Evolutionary conservation across 768 basidiomycete species (phyloP), one percentile per base, ranked within the genome.

Genomic region (Steccherinum ochraceum): DNA sequence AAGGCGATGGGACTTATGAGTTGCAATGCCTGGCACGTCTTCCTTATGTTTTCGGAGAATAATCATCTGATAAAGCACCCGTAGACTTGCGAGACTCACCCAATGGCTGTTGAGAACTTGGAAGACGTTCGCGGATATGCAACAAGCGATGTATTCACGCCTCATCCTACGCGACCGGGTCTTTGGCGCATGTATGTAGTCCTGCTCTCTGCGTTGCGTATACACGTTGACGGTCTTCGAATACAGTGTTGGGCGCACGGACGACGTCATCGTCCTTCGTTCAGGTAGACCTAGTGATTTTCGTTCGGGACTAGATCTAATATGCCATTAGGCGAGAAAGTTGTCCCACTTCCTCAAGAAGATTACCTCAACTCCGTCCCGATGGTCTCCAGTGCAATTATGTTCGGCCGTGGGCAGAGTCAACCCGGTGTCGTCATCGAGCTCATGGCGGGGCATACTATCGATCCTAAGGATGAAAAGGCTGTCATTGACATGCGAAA

Each of bases 241-340:
- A n/a, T n/a, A 19, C 57, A 55, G 64, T 24, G 52, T 54, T 49
- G 73, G 72, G 5, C 59, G 72, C 13, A 53, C 52, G 19, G 74
- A 77, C 51, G 75, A 77, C 47, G 73, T 73, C 49, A 72, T 76
- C 50, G 66, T 73, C 55, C 49, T 56, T 7, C 7, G 30, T n/a
- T 16, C 46, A 53, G 55, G 54, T 49, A 24, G 18, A n/a, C n/a
- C n/a, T n/a, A n/a, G n/a, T n/a, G n/a, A n/a, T n/a, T n/a, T n/a
- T n/a, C n/a, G n/a, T n/a, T n/a, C n/a, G n/a, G n/a, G n/a, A n/a
- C n/a, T n/a, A n/a, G 43, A 12, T n/a, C 41, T 49, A 50, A 19
- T 3, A 3, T 24, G 40, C 21, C 12, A 18, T 24, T 40, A 48
- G 47, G 55, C 13, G 55, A 56, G 46, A 56, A 56, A 46, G 45